Evolutionary conservation across 805 yeast species (phyloP), one percentile per base, ranked within the genome.

Genomic region (Kuraishia borneana): DNA sequence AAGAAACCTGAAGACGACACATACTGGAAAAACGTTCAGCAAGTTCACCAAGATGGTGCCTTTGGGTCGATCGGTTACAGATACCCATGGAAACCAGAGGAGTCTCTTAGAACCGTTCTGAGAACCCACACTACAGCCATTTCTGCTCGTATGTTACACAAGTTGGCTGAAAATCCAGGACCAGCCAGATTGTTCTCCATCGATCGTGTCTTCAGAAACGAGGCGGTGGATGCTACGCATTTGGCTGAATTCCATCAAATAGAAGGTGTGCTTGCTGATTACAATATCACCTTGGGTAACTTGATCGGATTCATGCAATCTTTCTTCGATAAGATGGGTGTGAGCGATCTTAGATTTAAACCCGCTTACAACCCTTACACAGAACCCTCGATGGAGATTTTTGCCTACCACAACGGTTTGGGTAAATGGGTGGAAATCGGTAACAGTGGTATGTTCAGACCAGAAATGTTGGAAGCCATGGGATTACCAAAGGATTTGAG

Each of bases 361-460:
- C 96, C 99, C 44, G 94, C 99, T 26, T 92, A 92, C 65, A 92
- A 92, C 62, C 99, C 99, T 39, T 92, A 92, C 72, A 92, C 99
- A 38, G 99, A 92, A 63, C 99, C 99, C 38, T 83, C 95, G 6
- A 73, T 92, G 74, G 99, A 92, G 67, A 92, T 92, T 46, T 92
- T 81, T 60, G 92, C 96, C 33, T 92, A 84, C 82, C 99, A 92
- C 63, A 78, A 76, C 48, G 96, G 96, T 33, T 71, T 92, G 50
- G 78, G 71, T 47, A 92, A 85, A 59, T 94, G 98, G 98, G 98
- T 92, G 42, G 99, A 92, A 68, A 89, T 92, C 51, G 99, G 99
- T 60, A 92, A 92, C 70, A 87, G 96, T 14, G 99, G 99, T 59
- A 82, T 92, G 95, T 92, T 92, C 72, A 79, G 99, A 64, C 98